phyloP scores from a whole-genome alignment of 371 early-diverging fungal genomes.

The Actinomortierella ambigua region DNA sequence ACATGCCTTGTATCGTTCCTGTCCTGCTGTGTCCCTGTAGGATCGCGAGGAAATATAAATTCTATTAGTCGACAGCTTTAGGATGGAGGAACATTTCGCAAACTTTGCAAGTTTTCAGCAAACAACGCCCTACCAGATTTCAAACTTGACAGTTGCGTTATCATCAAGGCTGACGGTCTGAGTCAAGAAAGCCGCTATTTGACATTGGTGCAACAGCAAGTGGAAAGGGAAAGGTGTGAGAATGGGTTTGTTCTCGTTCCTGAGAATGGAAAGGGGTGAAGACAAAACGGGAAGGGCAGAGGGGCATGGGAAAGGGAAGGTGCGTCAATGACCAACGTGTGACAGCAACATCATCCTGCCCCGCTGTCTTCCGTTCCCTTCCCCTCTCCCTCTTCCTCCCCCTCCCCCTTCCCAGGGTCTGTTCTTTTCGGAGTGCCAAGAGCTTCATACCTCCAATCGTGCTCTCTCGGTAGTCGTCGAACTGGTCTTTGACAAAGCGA shows the following conservation, averaged over 20 bases:
- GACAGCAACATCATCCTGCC: constrained; percentile 13
- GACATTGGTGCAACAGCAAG: constrained; percentile 7
- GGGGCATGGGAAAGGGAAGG: neutral
- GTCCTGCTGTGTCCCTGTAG: constrained; percentile 92
- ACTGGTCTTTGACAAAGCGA: constrained; percentile 96
- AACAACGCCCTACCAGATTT: constrained; percentile 73
- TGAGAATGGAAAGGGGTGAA: neutral
- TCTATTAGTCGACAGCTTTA: constrained; percentile 9
- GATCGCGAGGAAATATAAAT: constrained; percentile 4
- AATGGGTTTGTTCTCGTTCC: too few relatives aligned
- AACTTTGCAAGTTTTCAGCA: too few relatives aligned
- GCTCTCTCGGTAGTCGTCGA: constrained; percentile 97
- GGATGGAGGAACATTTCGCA: too few relatives aligned
- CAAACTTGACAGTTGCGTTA: constrained; percentile 78
- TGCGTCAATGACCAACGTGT: constrained; percentile 5
- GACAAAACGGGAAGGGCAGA: constrained; percentile 5
- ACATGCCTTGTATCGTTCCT: constrained; percentile 89
- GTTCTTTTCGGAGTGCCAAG: neutral
- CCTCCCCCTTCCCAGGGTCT: neutral
- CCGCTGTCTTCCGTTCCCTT: constrained; percentile 4
- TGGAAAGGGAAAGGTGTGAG: neutral
- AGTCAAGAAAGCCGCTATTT: constrained; percentile 82
- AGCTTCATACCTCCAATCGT: constrained; percentile 89
- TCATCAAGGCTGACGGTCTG: constrained; percentile 75
- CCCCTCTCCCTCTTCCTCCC: neutral